Conservation (phyloP, 805 yeast genomes). For the Phaffomyces antillensis region DNA sequence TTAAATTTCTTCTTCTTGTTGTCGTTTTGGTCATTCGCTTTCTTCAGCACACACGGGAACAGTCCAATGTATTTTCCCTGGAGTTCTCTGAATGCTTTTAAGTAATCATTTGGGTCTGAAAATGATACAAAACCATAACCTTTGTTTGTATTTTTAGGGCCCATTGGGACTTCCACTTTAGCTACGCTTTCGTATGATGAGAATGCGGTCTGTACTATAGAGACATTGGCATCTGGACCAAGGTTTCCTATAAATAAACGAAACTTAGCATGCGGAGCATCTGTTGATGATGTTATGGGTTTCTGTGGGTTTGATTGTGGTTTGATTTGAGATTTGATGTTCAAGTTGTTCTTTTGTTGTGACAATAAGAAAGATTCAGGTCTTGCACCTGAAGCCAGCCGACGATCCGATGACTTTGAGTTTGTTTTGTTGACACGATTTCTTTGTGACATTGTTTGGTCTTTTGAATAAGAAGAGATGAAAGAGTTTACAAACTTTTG, state of each 20-base stretch:
- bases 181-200: conserved; percentile 43
- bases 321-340: conserved; percentile 10
- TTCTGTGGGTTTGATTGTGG: conserved; percentile 3
- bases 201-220: conserved; percentile 48
- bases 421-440: conserved; percentile 9
- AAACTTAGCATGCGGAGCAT: conserved; percentile 30
- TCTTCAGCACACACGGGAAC: conserved; percentile 62
- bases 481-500: not conserved
- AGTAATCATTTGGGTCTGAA: conserved; percentile 54
- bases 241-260: conserved; percentile 70
- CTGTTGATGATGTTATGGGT: not conserved
- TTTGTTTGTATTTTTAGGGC: conserved; percentile 35
- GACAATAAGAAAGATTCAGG: conserved; percentile 38
- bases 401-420: conserved; percentile 43
- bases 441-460: not conserved
- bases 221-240: conserved; percentile 60
- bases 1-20: conserved; percentile 15
- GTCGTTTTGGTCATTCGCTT: conserved; percentile 37
- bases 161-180: conserved; percentile 55
- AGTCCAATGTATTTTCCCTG: conserved; percentile 71
- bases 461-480: not conserved
- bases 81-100: conserved; percentile 66
- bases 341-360: conserved; percentile 18
- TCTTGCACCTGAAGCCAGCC: conserved; percentile 42
- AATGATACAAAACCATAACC: conserved; percentile 78